Evolutionary conservation across 495 filamentous ascomycete species (phyloP).

Genomic region (Neurospora hispaniola): DNA sequence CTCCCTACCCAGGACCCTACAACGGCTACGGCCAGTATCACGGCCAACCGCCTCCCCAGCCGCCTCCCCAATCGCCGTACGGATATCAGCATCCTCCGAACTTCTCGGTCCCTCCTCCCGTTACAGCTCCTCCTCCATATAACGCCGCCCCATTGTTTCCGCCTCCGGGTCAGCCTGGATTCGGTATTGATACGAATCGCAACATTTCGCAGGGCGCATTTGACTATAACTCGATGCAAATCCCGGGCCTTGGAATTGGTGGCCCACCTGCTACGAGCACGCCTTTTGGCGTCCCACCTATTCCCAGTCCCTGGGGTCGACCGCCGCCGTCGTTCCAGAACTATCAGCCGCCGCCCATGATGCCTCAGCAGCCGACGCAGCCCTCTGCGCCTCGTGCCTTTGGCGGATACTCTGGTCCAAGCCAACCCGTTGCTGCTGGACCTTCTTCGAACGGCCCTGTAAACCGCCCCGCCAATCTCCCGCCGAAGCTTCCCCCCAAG

Average conservation of each 20-base stretch:
- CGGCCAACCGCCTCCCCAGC: constrained; percentile 16
- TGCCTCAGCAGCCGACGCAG: background rate
- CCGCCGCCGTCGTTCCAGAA: constrained; percentile 1
- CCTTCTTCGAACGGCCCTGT: constrained; percentile 5
- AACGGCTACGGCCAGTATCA: constrained; percentile 25
- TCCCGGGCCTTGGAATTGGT: constrained; percentile 32
- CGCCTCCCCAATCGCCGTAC: constrained; percentile 14
- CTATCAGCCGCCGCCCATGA: background rate
- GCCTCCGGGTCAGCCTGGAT: background rate
- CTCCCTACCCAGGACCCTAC: constrained; percentile 12
- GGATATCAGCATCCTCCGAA: constrained; percentile 14
- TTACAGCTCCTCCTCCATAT: background rate
- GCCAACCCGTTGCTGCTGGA: constrained; percentile 6
- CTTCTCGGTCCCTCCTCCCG: constrained; percentile 5
- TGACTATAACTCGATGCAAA: constrained; percentile 28
- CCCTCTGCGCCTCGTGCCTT: background rate
- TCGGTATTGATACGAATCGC: constrained; percentile 10
- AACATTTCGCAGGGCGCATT: constrained; percentile 21
- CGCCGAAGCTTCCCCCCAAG: background rate
- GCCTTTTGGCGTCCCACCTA: background rate
- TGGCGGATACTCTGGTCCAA: background rate
- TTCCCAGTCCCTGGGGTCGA: constrained; percentile 5
- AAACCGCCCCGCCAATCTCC: background rate
- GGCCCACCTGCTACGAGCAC: constrained; percentile 1
- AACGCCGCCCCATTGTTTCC: constrained; percentile 3